phyloP scores from a whole-genome alignment of 192 early-diverging fungal genomes.

The Coemansia erecta region DNA sequence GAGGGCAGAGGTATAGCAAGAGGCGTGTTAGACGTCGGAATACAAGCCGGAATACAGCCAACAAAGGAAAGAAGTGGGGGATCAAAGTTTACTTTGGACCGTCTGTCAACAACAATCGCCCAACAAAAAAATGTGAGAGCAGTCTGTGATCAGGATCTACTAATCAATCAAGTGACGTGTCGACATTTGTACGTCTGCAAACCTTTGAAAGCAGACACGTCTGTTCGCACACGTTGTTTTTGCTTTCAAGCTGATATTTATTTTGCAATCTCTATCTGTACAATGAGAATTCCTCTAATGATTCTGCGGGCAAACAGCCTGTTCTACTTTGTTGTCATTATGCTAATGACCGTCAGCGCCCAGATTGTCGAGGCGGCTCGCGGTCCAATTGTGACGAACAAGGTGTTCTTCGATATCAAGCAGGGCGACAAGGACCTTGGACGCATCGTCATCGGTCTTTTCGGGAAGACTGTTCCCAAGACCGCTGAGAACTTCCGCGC shows the following conservation, averaged over 20 bases:
- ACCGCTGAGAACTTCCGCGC: slow-evolving; percentile 93
- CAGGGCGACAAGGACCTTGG: slow-evolving; percentile 73
- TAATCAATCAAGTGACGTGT: slow-evolving; percentile 4
- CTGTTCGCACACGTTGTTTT: not conserved
- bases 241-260: not conserved
- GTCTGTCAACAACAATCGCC: no score
- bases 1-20: not conserved
- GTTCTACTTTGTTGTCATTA: slow-evolving; percentile 27
- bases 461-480: slow-evolving; percentile 87
- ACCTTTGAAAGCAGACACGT: not conserved
- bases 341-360: slow-evolving; percentile 37
- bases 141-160: not conserved
- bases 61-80: no score
- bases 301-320: slow-evolving; percentile 38
- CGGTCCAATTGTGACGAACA: slow-evolving; percentile 67
- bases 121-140: slow-evolving; percentile 1
- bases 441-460: slow-evolving; percentile 54
- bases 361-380: slow-evolving; percentile 52
- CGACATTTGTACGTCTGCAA: not conserved
- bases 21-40: not conserved
- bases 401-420: slow-evolving; percentile 86
- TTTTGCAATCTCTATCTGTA: not conserved
- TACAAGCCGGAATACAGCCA: no score
- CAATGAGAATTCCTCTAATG: slow-evolving; percentile 33
- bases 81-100: no score